These are phyloP conservation scores for Ilex aquifolium DNA, from an alignment of 257 asterid species.

Conservation along the genomic window DNA sequence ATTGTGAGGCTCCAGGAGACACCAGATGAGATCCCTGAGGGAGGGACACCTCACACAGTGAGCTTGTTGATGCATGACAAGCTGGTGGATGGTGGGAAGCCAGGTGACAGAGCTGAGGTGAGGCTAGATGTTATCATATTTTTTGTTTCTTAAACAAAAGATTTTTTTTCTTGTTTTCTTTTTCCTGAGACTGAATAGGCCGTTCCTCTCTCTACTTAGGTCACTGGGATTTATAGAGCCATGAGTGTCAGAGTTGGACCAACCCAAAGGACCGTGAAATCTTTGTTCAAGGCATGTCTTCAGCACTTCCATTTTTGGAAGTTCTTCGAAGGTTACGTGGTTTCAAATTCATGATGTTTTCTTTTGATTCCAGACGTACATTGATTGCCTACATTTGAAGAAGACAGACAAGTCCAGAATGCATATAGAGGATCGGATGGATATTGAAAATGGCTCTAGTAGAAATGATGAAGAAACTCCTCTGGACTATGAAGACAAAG, in stretches of 20 bases:
- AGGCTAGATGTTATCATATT: slow-evolving; percentile 12
- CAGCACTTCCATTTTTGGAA: slow-evolving; percentile 8
- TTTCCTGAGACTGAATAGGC: too few relatives aligned
- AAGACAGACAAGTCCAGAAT: slow-evolving; percentile 83
- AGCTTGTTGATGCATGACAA: slow-evolving; percentile 97
- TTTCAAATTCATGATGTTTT: slow-evolving; percentile 8
- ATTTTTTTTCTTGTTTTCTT: neutral
- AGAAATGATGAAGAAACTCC: slow-evolving; percentile 35
- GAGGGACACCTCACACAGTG: slow-evolving; percentile 99
- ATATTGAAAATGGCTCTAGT: slow-evolving; percentile 42
- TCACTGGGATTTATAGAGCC: slow-evolving; percentile 95
- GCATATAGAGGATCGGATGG: slow-evolving; percentile 73
- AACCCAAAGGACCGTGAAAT: slow-evolving; percentile 94
- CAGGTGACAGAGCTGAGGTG: slow-evolving; percentile 99
- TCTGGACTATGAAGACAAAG: slow-evolving; percentile 48
- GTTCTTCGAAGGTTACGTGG: slow-evolving; percentile 2
- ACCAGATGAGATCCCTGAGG: slow-evolving; percentile 97
- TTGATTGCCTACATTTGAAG: slow-evolving; percentile 91
- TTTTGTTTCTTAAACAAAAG: neutral
- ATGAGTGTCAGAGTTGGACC: slow-evolving; percentile 93
- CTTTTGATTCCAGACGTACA: slow-evolving; percentile 67
- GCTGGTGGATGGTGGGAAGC: slow-evolving; percentile 94
- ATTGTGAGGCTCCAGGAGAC: slow-evolving; percentile 97
- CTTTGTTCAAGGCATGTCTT: slow-evolving; percentile 65
- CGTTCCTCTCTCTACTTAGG: slow-evolving; percentile 40